Percentiles rank a stretch among this genome's conserved stretches.
Evolutionary conservation across 768 basidiomycete genomes (phyloP).

Genomic region (Erythrobasidium yunnanense): DNA sequence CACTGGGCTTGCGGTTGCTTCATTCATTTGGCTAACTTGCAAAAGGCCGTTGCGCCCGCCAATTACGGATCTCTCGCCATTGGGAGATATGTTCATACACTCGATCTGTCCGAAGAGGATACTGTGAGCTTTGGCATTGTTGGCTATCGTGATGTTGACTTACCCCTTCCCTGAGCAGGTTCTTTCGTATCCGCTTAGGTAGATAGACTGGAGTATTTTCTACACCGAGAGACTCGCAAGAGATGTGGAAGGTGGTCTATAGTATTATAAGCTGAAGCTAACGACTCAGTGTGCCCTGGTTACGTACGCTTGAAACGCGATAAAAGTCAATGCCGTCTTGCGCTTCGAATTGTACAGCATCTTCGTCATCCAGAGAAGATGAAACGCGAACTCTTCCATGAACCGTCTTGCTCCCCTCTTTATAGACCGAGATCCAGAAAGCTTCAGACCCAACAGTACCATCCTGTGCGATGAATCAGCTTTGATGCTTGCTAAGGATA

Average conservation of each 20-base stretch:
- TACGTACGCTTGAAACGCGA: conserved; percentile 35
- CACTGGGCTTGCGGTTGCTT: conserved; percentile 17
- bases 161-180: conserved; percentile 36
- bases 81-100: conserved; percentile 15
- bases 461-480: conserved; percentile 4
- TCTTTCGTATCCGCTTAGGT: conserved; percentile 50
- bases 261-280: conserved; percentile 7
- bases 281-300: background rate
- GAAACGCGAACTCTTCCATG: conserved; percentile 56
- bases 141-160: background rate
- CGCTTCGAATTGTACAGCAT: conserved; percentile 47
- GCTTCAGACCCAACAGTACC: conserved; percentile 13
- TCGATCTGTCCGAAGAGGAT: conserved; percentile 9
- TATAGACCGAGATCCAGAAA: conserved; percentile 23
- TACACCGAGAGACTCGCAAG: conserved; percentile 49
- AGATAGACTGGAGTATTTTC: conserved; percentile 47
- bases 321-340: conserved; percentile 50
- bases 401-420: conserved; percentile 38
- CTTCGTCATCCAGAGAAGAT: conserved; percentile 46
- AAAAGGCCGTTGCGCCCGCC: conserved; percentile 28
- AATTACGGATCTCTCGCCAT: conserved; percentile 17
- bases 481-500: too few relatives aligned
- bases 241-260: conserved; percentile 45
- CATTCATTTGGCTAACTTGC: background rate
- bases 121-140: conserved; percentile 42